phyloP scores from a whole-genome alignment of 2,329 filamentous ascomycete genomes.

The Hymenoscyphus albidus region DNA sequence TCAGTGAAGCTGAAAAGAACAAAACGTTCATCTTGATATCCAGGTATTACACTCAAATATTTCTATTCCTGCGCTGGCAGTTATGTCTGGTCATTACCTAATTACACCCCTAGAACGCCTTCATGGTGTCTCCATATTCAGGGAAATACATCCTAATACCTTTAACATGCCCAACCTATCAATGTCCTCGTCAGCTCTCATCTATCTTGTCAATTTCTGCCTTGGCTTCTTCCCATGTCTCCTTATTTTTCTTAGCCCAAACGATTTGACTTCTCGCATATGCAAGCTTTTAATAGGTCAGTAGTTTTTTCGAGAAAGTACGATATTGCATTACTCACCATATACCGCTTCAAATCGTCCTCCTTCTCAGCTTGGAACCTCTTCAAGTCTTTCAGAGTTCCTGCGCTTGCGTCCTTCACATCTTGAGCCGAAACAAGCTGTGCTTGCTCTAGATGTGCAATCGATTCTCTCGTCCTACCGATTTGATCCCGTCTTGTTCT shows the following conservation, averaged over 20 bases:
- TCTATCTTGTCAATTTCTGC: constrained; percentile 68
- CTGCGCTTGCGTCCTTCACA: constrained; percentile 86
- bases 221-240: constrained; percentile 70
- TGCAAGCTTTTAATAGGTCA: constrained; percentile 49
- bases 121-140: constrained; percentile 3
- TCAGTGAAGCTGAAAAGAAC: neutral
- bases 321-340: constrained; percentile 62
- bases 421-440: constrained; percentile 84
- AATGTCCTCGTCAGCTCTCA: constrained; percentile 30
- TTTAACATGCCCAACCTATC: constrained; percentile 13
- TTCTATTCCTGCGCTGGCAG: constrained; percentile 23
- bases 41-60: neutral
- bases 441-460: constrained; percentile 84
- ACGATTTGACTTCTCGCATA: constrained; percentile 71
- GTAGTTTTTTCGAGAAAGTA: constrained; percentile 20
- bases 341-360: constrained; percentile 86
- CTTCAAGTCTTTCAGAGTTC: constrained; percentile 84
- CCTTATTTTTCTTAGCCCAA: constrained; percentile 70
- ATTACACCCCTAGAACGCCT: constrained; percentile 17
- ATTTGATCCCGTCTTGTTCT: constrained; percentile 88
- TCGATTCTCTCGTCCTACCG: constrained; percentile 87
- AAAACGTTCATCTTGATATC: neutral
- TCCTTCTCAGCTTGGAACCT: constrained; percentile 95
- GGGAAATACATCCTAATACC: constrained; percentile 19
- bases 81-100: constrained; percentile 5